Percentiles rank a stretch among this genome's conserved stretches.
phyloP scores from a whole-genome alignment of 768 basidiomycete genomes.

The Trichaptum fuscoviolaceum region DNA sequence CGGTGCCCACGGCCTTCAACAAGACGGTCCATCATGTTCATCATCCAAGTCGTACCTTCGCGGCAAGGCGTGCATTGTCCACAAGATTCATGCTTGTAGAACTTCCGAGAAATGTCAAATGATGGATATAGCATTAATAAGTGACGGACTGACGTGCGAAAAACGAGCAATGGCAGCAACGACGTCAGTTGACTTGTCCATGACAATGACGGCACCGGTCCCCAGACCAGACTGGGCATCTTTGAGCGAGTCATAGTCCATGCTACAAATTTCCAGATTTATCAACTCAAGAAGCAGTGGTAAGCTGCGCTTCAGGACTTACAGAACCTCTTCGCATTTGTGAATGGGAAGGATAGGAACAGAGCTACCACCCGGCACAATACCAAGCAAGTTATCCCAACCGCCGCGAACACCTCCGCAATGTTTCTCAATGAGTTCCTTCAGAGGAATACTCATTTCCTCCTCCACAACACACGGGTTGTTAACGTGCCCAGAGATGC shows the following conservation, averaged over 20 bases:
- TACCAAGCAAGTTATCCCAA: constrained; percentile 97
- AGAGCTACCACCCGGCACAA: constrained; percentile 91
- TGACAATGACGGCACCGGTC: constrained; percentile 97
- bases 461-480: constrained; percentile 98
- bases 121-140: not conserved
- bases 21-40: constrained; percentile 99
- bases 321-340: constrained; percentile 85
- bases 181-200: constrained; percentile 97
- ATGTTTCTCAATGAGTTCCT: constrained; percentile 93
- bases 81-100: constrained; percentile 99
- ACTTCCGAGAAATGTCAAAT: constrained; percentile 34
- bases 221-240: constrained; percentile 96
- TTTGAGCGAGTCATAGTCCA: constrained; percentile 98
- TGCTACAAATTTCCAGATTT: constrained; percentile 38
- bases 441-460: constrained; percentile 96
- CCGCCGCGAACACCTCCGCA: constrained; percentile 93
- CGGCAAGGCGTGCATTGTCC: constrained; percentile 95
- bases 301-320: constrained; percentile 28
- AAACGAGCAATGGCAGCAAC: constrained; percentile 93
- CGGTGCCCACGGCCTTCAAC: constrained; percentile 85
- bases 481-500: constrained; percentile 96
- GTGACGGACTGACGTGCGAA: constrained; percentile 47
- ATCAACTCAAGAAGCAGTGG: constrained; percentile 1
- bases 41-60: constrained; percentile 98
- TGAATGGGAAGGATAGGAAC: constrained; percentile 88